Base-by-base conservation (phyloP, 345 rosid genomes). In the Populus pruinosa region DNA sequence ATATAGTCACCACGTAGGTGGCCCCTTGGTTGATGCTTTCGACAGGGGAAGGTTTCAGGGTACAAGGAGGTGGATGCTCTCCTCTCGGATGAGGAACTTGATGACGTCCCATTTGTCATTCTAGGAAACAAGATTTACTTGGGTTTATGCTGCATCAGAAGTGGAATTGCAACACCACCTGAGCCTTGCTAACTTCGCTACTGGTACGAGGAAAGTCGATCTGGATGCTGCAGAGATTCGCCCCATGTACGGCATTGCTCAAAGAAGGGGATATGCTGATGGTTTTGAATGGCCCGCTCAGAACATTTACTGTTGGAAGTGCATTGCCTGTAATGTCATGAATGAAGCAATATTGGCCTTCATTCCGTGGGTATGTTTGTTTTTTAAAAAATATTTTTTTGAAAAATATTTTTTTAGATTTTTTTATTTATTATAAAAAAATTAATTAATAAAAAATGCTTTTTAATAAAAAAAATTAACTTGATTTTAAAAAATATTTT, bases 241-340 rank as follows among this genome's bases (percentile, higher is more conserved):
- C 0, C 91, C 92, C 4, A 85, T 85, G 91, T 88, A 92, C 61
- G 87, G 94, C 85, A 87, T 89, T 62, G 94, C 87, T 69, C 90
- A 90, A 38, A 90, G 88, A 76, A 87, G 87, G 94, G 94, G 94
- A 11, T 88, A 88, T 3, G 91, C 92, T 27, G 94, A 85, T 20
- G 94, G 94, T 27, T 90, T 89, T 83, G 88, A 89, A 83, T 87
- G 94, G 91, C 76, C 89, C 6, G 84, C 92, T 81, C 92, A 86
- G 64, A 89, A 89, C 82, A 90, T 91, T 76, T 88, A 89, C 69
- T 90, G 67, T 71, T 14, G 23, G 63, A 29, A n/a, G 13, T n/a
- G 63, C 63, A 59, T n/a, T 9, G 1, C 29, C 29, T 11, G 29
- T 59, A 25, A 59, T 55, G 62, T 55, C 25, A n/a, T n/a, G n/a